Evolutionary conservation across 2,329 filamentous ascomycete species (phyloP), one percentile per base, ranked within the genome.

Genomic region (Daldinia eschscholtzii): DNA sequence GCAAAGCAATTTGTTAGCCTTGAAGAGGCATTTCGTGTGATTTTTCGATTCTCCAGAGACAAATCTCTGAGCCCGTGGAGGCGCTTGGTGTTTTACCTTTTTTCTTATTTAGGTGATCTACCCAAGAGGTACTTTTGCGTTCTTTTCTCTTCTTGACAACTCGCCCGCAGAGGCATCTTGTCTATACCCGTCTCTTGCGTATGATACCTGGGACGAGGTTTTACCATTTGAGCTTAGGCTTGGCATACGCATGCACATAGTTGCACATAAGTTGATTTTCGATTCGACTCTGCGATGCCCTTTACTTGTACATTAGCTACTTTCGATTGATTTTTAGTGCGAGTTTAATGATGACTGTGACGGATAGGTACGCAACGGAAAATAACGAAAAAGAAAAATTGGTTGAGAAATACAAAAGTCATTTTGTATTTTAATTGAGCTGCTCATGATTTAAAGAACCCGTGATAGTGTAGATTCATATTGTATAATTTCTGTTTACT

Each of bases 161-260:
- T 33, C 28, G 26, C 15, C 26, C 46, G 7, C 15, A 30, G 26
- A 33, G 46, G 46, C 46, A 52, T 52, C 46, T 52, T 33, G 46
- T 48, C 23, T 48, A 48, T 52, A 52, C 46, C 26, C n/a, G 26
- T 30, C 46, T 30, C 26, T 52, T 30, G 46, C 26, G 28, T 52
- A 52, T 52, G 26, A 52, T 30, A 52, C 44, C 44, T 15, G 28
- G 46, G 46, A 52, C 46, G 26, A 30, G 46, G 46, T 52, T 52
- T 52, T 26, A 30, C 6, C 15, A 20, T 52, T 6, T 18, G 10
- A 50, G 46, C 46, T 50, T 26, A 13, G 23, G 46, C 15, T 52
- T 33, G 46, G 46, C 46, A 52, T 52, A 52, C 13, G 26, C 46
- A 4, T 52, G 46, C 46, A 52, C 46, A 48, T 18, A 33, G 46